phyloP scores from a whole-genome alignment of 2,329 filamentous ascomycete species.

The Botrytis hyacinthi region DNA sequence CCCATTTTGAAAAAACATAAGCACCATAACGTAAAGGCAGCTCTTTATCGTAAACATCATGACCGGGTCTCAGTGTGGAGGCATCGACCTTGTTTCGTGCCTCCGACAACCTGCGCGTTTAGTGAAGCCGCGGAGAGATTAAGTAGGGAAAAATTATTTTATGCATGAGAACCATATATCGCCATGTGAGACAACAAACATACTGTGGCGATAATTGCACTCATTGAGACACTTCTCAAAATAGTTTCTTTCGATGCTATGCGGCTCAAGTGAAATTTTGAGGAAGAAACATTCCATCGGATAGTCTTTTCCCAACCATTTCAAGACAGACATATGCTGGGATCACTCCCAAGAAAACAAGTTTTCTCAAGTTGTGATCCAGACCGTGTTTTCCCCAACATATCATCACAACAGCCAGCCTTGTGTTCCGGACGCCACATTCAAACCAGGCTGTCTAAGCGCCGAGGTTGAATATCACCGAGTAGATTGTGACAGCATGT shows the following conservation, averaged over 20 bases:
- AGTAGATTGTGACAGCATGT: neutral
- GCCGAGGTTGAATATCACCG: neutral
- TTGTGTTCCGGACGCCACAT: slow-evolving; percentile 2
- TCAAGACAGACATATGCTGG: neutral
- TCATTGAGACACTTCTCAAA: neutral
- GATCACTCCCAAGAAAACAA: neutral
- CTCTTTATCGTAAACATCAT: neutral
- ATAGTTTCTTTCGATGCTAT: neutral
- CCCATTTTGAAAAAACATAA: neutral
- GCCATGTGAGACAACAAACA: neutral
- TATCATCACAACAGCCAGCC: slow-evolving; percentile 8
- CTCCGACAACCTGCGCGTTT: neutral
- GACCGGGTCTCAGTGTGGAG: neutral
- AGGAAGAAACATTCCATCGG: neutral
- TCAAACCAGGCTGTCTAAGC: slow-evolving; percentile 1
- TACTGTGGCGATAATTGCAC: neutral
- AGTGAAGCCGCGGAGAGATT: neutral
- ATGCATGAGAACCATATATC: neutral
- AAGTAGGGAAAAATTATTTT: neutral
- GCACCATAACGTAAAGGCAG: neutral
- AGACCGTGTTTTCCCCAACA: neutral
- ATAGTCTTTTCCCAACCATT: neutral
- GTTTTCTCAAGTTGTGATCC: neutral
- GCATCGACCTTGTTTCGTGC: neutral
- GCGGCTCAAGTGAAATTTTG: neutral